Base-by-base conservation (phyloP, 2,329 filamentous ascomycete species). In the Hypoxylon rubiginosum region DNA sequence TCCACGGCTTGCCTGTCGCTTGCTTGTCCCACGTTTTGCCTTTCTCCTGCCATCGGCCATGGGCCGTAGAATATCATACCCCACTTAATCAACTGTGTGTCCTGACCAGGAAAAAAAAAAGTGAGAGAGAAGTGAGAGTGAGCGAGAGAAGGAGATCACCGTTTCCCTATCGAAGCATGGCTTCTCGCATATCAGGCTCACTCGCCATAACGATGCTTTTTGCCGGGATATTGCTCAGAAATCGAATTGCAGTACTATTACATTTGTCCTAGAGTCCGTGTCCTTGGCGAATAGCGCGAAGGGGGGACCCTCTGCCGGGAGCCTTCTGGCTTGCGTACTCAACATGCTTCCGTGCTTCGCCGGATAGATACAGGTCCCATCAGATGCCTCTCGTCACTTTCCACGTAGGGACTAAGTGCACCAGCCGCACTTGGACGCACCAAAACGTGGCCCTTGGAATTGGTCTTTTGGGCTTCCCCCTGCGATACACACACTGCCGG, bases 331-430 rank as follows among this genome's bases (percentile, higher is more conserved):
- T 64, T 61, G 54, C 55, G 43, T 24, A 43, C 55, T 56, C 54
- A 56, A 55, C 58, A 64, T 68, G 65, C 58, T 70, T 68, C 57
- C 62, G 64, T 69, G 64, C 64, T 57, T 69, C 67, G 58, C 60
- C 66, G 67, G 67, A 63, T 68, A 68, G 62, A 53, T 63, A 70
- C 67, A 70, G 48, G 46, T 55, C 21, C 55, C 53, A 57, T 17
- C 52, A 57, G 50, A 64, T 41, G 52, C 59, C 54, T 62, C 59
- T 62, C 59, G 49, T 63, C 56, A 50, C 64, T 63, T 62, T 56
- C 52, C 58, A 55, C 53, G 19, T 51, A 62, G 58, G 62, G 56
- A 68, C 65, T 68, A 65, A 63, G 55, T 49, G 58, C 64, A 63
- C 64, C 64, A 64, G 64, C 67, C 67, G 67, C 67, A 67, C 43